phyloP scores from a whole-genome alignment of 192 early-diverging fungal species.

The Rhizophlyctis rosea region DNA sequence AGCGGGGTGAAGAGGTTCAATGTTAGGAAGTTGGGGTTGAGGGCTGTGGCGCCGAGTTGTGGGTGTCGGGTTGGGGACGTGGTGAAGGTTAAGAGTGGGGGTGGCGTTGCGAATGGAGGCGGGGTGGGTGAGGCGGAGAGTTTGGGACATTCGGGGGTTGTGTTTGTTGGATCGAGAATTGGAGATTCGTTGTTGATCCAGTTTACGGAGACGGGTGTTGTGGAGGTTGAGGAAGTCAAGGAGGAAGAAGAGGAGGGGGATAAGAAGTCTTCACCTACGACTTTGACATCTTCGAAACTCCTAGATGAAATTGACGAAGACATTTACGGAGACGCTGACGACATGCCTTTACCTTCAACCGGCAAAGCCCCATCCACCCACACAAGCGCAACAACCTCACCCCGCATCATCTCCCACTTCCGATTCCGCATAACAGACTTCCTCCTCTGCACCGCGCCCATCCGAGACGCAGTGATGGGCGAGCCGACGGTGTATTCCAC shows the following conservation, averaged over 20 bases:
- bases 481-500: constrained; percentile 40
- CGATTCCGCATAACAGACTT: constrained; percentile 72
- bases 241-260: no score
- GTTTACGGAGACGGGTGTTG: constrained; percentile 45
- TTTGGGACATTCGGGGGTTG: neutral
- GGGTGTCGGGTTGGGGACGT: constrained; percentile 5
- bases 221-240: no score
- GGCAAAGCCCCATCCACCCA: neutral
- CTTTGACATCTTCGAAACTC: no score
- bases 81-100: neutral
- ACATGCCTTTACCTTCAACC: neutral
- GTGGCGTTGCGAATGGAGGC: neutral
- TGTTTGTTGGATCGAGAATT: constrained; percentile 70
- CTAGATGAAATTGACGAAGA: constrained; percentile 7
- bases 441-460: constrained; percentile 73
- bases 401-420: constrained; percentile 40
- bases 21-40: constrained; percentile 29
- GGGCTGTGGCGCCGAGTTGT: constrained; percentile 5
- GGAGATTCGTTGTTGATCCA: constrained; percentile 71
- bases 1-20: constrained; percentile 73
- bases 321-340: constrained; percentile 9
- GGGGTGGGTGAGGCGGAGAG: neutral
- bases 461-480: constrained; percentile 72
- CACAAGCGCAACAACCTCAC: constrained; percentile 13
- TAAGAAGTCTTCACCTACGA: no score